Percentiles rank a stretch among this genome's conserved stretches.
These are phyloP conservation scores for Leishmania braziliensis DNA, from an alignment of 208 protist genomes.

Conservation along the genomic window DNA sequence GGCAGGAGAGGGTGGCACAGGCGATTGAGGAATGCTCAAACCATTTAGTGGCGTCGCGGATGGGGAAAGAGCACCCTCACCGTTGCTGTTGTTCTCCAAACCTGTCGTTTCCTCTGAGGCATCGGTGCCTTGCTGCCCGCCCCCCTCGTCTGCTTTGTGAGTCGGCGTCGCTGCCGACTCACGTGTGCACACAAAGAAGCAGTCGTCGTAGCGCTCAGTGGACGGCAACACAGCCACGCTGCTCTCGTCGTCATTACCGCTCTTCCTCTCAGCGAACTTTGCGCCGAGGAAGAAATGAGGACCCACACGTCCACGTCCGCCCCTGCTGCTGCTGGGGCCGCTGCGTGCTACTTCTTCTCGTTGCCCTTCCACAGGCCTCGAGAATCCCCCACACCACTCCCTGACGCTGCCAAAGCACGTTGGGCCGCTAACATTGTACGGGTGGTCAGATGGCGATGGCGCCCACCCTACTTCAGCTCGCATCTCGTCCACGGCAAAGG, in stretches of 20 bases:
- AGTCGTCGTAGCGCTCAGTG: neutral
- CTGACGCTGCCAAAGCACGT: neutral
- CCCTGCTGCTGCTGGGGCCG: neutral
- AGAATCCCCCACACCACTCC: neutral
- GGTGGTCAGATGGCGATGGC: constrained; percentile 2
- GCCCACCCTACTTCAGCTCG: neutral
- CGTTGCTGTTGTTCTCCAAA: neutral
- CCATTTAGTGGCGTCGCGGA: neutral
- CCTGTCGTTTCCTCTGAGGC: neutral
- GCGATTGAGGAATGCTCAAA: neutral
- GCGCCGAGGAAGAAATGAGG: neutral
- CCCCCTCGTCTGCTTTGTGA: neutral
- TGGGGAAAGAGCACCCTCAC: neutral
- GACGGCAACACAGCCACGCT: neutral
- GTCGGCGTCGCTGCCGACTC: neutral
- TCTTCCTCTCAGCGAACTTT: neutral
- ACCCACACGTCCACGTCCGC: neutral
- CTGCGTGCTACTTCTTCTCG: neutral
- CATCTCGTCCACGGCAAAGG: neutral
- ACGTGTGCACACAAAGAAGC: neutral
- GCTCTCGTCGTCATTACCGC: neutral
- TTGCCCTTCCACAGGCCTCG: neutral
- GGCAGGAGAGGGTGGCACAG: neutral
- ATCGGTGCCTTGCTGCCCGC: neutral
- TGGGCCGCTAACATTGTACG: neutral